Percentiles rank a stretch among this genome's conserved stretches.
phyloP scores from a whole-genome alignment of 139 green algal genomes.

The Pleodorina starrii region DNA sequence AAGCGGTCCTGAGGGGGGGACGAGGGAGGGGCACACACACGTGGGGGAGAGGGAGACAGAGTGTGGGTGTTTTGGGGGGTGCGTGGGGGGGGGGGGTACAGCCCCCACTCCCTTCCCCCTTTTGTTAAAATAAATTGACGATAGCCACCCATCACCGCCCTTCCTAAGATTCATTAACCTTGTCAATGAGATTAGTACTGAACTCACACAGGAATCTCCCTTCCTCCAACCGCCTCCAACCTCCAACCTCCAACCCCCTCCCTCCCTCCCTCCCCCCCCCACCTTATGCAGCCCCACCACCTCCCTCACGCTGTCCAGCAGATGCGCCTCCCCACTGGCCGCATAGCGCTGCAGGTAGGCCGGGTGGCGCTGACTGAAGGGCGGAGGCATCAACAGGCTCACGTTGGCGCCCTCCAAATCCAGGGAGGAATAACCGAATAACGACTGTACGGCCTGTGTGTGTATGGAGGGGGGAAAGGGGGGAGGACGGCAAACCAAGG shows the following conservation, averaged over 20 bases:
- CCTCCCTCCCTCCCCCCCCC: too few species aligned
- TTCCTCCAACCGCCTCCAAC: too few species aligned
- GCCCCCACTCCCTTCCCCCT: too few species aligned
- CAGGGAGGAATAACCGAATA: slow-evolving; percentile 53
- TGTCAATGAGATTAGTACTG: too few species aligned
- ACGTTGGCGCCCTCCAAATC: slow-evolving; percentile 52
- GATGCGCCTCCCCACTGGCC: slow-evolving; percentile 28
- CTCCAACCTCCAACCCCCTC: neutral
- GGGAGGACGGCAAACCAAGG: neutral
- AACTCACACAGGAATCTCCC: too few species aligned
- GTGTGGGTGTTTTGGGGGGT: too few species aligned
- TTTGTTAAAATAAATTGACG: too few species aligned
- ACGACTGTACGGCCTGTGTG: slow-evolving; percentile 24
- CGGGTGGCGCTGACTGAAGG: slow-evolving; percentile 51
- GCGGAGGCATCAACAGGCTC: slow-evolving; percentile 53
- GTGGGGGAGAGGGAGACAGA: too few species aligned
- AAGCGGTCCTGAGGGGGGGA: neutral
- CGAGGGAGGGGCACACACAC: too few species aligned
- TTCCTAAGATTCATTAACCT: too few species aligned
- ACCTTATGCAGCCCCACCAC: slow-evolving; percentile 59
- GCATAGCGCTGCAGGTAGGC: slow-evolving; percentile 54
- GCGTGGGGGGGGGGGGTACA: too few species aligned
- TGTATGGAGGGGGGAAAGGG: neutral
- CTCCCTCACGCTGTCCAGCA: slow-evolving; percentile 62
- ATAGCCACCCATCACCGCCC: too few species aligned